A percentile compares a stretch with the other conserved stretches of the same genome.
Evolutionary conservation across 345 rosid genomes (phyloP).

Genomic region (Trapa incisa): DNA sequence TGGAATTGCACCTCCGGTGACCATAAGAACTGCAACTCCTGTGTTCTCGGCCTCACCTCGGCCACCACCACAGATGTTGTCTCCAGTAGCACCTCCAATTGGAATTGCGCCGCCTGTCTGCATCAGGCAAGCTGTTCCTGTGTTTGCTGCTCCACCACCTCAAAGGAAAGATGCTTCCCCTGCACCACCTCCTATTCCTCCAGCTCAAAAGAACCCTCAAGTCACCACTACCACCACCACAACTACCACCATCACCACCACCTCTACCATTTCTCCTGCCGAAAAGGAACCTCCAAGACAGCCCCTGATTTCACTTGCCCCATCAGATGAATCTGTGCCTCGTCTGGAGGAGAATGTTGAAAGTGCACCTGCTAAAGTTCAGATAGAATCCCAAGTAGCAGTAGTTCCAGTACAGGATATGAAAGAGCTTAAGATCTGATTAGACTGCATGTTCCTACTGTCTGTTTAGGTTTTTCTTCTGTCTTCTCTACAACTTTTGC

Average conservation of each 20-base stretch:
- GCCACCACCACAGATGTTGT: conserved; percentile 29
- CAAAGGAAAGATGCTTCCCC: conserved; percentile 13
- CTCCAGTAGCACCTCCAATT: conserved; percentile 18
- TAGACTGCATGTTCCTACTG: neutral
- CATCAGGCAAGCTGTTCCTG: conserved; percentile 62
- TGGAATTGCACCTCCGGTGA: conserved; percentile 79
- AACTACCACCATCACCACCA: neutral
- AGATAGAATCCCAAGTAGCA: conserved; percentile 25
- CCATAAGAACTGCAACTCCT: conserved; percentile 62
- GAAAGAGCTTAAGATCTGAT: conserved; percentile 49
- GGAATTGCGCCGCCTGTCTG: conserved; percentile 62
- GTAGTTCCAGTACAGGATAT: conserved; percentile 18
- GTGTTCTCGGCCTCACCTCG: conserved; percentile 77
- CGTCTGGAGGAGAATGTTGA: conserved; percentile 21
- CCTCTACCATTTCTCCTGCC: neutral
- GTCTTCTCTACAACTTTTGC: neutral
- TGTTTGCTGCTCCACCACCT: conserved; percentile 42
- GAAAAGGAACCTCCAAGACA: neutral
- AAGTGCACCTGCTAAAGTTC: conserved; percentile 10
- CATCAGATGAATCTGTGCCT: conserved; percentile 11
- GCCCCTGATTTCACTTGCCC: conserved; percentile 11
- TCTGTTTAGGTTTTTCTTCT: neutral
- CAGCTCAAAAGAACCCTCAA: conserved; percentile 24
- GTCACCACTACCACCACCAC: neutral
- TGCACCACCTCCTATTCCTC: conserved; percentile 7